phyloP scores from a whole-genome alignment of 306 rosid genomes.

The Quercus ilex region DNA sequence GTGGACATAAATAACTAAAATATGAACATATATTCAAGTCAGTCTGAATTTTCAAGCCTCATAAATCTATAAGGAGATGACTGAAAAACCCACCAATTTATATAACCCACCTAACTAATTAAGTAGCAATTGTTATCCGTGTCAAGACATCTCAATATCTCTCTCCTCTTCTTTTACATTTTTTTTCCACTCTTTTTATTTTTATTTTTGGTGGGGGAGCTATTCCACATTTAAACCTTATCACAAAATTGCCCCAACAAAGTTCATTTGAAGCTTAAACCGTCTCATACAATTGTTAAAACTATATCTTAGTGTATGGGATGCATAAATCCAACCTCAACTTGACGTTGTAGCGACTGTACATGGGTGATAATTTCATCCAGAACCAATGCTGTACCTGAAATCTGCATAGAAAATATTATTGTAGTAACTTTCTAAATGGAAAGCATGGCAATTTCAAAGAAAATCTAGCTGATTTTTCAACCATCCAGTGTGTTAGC shows the following conservation, averaged over 20 bases:
- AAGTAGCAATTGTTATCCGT: neutral
- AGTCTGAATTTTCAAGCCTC: conserved; percentile 18
- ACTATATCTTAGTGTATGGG: conserved; percentile 19
- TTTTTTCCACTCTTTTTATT: no score
- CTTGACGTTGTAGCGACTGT: conserved; percentile 87
- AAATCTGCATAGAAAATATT: conserved; percentile 55
- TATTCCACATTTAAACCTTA: neutral
- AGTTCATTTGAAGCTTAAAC: conserved; percentile 20
- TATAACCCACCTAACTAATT: neutral
- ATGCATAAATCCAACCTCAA: conserved; percentile 74
- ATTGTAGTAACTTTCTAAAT: conserved; percentile 8
- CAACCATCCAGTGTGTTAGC: no score
- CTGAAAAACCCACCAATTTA: neutral
- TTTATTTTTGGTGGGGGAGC: no score
- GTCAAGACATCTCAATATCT: neutral
- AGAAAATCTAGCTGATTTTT: neutral
- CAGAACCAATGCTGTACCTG: conserved; percentile 89
- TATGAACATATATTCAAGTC: conserved; percentile 1
- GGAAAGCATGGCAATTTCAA: neutral
- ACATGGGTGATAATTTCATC: conserved; percentile 97
- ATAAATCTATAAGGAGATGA: neutral
- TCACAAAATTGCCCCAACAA: neutral
- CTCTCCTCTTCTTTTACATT: neutral
- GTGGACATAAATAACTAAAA: neutral
- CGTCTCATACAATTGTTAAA: conserved; percentile 25